Evolutionary conservation across 2,329 filamentous ascomycete species (phyloP).

Genomic region (Lecanicillium sp.): DNA sequence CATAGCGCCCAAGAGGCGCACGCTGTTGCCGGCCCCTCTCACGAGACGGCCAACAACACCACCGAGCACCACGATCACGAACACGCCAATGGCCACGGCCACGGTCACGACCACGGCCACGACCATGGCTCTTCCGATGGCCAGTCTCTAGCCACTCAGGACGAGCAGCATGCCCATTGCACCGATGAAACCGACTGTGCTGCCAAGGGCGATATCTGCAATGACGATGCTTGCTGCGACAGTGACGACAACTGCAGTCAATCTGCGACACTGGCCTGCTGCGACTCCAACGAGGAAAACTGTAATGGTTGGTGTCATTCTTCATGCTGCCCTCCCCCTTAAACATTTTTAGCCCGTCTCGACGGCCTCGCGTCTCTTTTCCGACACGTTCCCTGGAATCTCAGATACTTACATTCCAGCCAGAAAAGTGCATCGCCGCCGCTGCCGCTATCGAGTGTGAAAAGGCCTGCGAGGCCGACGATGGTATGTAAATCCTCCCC

Average conservation of each 20-base stretch:
- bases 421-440: constrained; percentile 24
- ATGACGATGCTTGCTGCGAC: constrained; percentile 13
- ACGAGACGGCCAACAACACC: constrained; percentile 1
- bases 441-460: constrained; percentile 22
- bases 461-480: constrained; percentile 19
- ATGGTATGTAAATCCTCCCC: constrained; percentile 14
- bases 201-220: constrained; percentile 7
- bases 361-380: too few relatives aligned
- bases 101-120: constrained; percentile 5
- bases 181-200: constrained; percentile 7
- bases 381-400: too few relatives aligned
- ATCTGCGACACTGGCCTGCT: constrained; percentile 16
- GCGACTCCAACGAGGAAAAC: constrained; percentile 17
- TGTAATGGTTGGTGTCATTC: constrained; percentile 15
- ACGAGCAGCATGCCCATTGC: constrained; percentile 5
- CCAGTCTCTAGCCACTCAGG: neutral
- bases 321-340: too few relatives aligned
- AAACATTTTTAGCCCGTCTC: too few relatives aligned
- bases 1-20: neutral
- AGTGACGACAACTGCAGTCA: constrained; percentile 9
- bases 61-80: constrained; percentile 4
- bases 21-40: neutral
- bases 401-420: neutral
- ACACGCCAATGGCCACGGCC: constrained; percentile 2
- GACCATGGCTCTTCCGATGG: neutral